These are phyloP conservation scores for Pholiota conissans DNA, from an alignment of 768 basidiomycete species.

Conservation along the genomic window DNA sequence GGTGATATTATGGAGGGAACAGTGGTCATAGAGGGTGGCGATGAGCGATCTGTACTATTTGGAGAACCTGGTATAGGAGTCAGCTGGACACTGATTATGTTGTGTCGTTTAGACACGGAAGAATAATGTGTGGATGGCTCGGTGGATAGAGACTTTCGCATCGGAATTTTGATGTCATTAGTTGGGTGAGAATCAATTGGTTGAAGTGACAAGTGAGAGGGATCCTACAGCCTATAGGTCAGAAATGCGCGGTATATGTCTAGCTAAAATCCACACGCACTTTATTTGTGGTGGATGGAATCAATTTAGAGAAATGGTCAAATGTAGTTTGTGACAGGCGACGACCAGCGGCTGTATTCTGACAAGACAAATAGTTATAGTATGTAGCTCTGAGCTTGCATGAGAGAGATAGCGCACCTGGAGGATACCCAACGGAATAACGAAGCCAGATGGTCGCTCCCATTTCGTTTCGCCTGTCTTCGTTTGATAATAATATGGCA, in stretches of 20 bases:
- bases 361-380: neutral
- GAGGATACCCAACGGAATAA: conserved; percentile 87
- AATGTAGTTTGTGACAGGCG: conserved; percentile 61
- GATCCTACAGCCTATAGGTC: conserved; percentile 9
- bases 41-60: conserved; percentile 59
- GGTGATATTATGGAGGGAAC: conserved; percentile 28
- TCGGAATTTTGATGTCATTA: conserved; percentile 16
- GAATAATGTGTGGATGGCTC: conserved; percentile 26
- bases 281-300: conserved; percentile 30
- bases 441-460: conserved; percentile 87
- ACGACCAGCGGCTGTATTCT: conserved; percentile 76
- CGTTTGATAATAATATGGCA: conserved; percentile 94
- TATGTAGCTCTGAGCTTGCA: neutral
- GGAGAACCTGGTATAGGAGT: conserved; percentile 73
- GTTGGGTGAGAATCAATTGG: conserved; percentile 8
- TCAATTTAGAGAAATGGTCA: conserved; percentile 40
- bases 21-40: conserved; percentile 52
- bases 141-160: conserved; percentile 29
- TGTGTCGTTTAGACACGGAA: conserved; percentile 29
- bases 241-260: no score
- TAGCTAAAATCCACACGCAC: conserved; percentile 9
- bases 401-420: conserved; percentile 59
- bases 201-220: conserved; percentile 10
- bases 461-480: conserved; percentile 89
- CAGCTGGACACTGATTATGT: conserved; percentile 41